A percentile compares a stretch with the other conserved stretches of the same genome.
Conservation (phyloP, 2,329 filamentous ascomycete species). For the Cryphonectria japonica region DNA sequence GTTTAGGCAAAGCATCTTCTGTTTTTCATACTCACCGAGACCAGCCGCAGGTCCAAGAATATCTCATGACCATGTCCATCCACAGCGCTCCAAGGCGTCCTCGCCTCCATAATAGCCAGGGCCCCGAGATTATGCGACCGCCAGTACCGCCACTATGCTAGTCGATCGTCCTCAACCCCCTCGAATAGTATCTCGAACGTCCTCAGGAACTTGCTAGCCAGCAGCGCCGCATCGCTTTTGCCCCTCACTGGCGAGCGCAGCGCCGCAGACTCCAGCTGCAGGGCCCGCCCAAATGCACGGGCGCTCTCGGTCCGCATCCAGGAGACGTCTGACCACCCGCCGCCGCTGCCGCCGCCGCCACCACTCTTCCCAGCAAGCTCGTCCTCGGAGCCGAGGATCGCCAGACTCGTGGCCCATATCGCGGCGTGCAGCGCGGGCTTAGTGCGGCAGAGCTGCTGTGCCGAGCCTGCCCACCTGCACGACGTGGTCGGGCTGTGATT, state of each 20-base stretch:
- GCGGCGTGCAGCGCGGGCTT: slow-evolving; percentile 30
- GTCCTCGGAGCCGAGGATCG: slow-evolving; percentile 26
- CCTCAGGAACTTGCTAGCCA: slow-evolving; percentile 33
- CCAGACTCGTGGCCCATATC: slow-evolving; percentile 21
- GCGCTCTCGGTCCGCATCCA: slow-evolving; percentile 30
- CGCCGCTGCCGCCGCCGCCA: slow-evolving; percentile 1
- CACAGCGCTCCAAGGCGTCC: slow-evolving; percentile 14
- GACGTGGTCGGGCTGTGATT: slow-evolving; percentile 21
- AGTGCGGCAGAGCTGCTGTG: slow-evolving; percentile 29
- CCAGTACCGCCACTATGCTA: slow-evolving; percentile 8
- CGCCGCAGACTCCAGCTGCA: slow-evolving; percentile 29
- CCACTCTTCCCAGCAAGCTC: background rate
- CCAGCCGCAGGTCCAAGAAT: background rate
- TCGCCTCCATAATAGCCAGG: slow-evolving; percentile 20
- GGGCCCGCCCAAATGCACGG: slow-evolving; percentile 30
- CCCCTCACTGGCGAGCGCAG: slow-evolving; percentile 26
- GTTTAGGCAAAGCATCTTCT: background rate
- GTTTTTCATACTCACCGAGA: background rate
- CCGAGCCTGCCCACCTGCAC: slow-evolving; percentile 32
- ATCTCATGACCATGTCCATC: slow-evolving; percentile 15
- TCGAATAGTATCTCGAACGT: slow-evolving; percentile 32
- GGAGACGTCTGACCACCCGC: background rate
- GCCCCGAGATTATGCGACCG: slow-evolving; percentile 15
- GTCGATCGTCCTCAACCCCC: background rate
- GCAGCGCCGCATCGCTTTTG: slow-evolving; percentile 31